Evolutionary conservation across 352 stramenopile species (phyloP).

Genomic region (Phytophthora quininea): DNA sequence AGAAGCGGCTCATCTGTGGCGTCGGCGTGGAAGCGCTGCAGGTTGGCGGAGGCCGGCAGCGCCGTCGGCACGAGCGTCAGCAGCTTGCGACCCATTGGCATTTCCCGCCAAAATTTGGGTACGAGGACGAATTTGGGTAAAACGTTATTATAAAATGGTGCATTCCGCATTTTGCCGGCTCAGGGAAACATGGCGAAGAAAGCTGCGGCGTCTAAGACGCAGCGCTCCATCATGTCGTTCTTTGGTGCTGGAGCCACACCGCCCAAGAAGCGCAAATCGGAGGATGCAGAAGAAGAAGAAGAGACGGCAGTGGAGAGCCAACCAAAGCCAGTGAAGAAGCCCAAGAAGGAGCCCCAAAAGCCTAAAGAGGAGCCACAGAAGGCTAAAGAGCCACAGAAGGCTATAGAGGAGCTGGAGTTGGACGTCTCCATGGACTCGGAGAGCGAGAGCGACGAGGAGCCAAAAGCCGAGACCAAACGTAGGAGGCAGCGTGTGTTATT

Average conservation of each 20-base stretch:
- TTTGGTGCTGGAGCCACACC: constrained; percentile 44
- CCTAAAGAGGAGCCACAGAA: constrained; percentile 14
- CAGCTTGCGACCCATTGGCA: constrained; percentile 51
- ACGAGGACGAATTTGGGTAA: background rate
- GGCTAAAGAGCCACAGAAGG: constrained; percentile 15
- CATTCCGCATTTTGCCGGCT: too few species aligned
- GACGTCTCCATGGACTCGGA: constrained; percentile 35
- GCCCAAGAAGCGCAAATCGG: constrained; percentile 35
- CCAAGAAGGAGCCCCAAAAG: constrained; percentile 16
- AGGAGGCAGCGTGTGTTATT: constrained; percentile 15
- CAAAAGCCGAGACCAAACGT: constrained; percentile 50
- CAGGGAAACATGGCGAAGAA: constrained; percentile 36
- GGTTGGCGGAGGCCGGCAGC: constrained; percentile 37
- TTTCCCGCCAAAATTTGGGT: constrained; percentile 28
- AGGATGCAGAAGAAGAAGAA: constrained; percentile 8
- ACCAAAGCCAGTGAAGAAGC: constrained; percentile 25
- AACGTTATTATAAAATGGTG: too few species aligned
- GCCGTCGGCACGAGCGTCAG: constrained; percentile 55
- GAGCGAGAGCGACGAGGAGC: constrained; percentile 27
- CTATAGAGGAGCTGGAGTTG: constrained; percentile 29
- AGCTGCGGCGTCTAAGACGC: constrained; percentile 36
- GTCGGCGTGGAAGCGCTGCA: constrained; percentile 75
- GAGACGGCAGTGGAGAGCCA: constrained; percentile 3
- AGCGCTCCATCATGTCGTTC: constrained; percentile 77
- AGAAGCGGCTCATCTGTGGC: constrained; percentile 58